phyloP scores from a whole-genome alignment of 441 rosid species.

The Biscutella laevigata region DNA sequence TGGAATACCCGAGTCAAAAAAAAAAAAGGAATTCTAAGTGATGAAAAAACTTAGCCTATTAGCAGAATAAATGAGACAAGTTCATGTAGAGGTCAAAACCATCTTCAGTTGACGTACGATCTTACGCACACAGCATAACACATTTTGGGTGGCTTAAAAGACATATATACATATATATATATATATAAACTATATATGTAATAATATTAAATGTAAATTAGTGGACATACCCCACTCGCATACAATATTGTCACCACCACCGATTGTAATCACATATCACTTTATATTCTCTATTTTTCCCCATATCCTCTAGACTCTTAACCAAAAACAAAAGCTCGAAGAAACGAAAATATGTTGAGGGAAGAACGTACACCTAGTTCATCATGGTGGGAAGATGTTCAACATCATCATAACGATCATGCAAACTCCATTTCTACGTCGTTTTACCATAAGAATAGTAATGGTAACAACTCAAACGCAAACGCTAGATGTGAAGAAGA shows the following conservation, averaged over 20 bases:
- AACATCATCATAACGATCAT: slow-evolving; percentile 34
- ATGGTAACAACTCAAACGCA: slow-evolving; percentile 40
- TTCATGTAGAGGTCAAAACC: slow-evolving; percentile 22
- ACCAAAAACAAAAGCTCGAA: background rate
- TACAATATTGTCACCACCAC: slow-evolving; percentile 60
- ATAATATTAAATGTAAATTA: slow-evolving; percentile 38
- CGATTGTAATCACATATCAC: slow-evolving; percentile 28
- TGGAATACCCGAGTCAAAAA: no score
- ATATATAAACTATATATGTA: no score
- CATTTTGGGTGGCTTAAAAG: slow-evolving; percentile 20
- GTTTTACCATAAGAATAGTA: slow-evolving; percentile 20
- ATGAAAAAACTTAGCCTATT: no score
- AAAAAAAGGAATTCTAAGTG: no score
- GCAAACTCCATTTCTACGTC: slow-evolving; percentile 42
- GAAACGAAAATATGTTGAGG: slow-evolving; percentile 33
- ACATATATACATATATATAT: no score
- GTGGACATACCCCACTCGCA: slow-evolving; percentile 60
- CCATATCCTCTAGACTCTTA: slow-evolving; percentile 18
- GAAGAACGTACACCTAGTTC: slow-evolving; percentile 51
- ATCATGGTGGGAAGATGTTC: slow-evolving; percentile 58
- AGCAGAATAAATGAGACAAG: no score
- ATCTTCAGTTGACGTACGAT: slow-evolving; percentile 24
- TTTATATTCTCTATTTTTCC: slow-evolving; percentile 31
- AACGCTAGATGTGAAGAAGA: slow-evolving; percentile 49
- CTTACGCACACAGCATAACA: slow-evolving; percentile 28